These are phyloP conservation scores for Xylaria castorea DNA, from an alignment of 495 filamentous ascomycete genomes.

Conservation along the genomic window DNA sequence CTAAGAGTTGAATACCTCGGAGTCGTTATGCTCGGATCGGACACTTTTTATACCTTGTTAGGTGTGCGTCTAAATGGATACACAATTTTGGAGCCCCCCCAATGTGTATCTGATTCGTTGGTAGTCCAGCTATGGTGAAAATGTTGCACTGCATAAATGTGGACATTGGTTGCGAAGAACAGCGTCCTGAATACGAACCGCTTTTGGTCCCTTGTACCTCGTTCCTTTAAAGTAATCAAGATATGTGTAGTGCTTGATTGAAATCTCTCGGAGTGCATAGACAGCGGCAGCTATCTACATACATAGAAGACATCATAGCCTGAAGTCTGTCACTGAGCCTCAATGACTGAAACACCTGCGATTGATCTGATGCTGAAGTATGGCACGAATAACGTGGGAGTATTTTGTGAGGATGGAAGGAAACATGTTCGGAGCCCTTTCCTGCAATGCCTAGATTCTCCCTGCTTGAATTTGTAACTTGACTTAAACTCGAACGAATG, in stretches of 20 bases:
- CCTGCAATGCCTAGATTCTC: neutral
- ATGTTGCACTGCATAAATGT: conserved; percentile 27
- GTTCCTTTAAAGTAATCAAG: neutral
- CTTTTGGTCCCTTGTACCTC: conserved; percentile 13
- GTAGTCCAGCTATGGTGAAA: conserved; percentile 1
- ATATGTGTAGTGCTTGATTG: conserved; percentile 3
- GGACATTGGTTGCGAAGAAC: conserved; percentile 13
- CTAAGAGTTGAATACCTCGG: conserved; percentile 13
- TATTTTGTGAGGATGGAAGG: neutral
- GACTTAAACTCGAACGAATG: neutral
- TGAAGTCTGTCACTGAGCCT: neutral
- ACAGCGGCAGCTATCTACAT: neutral
- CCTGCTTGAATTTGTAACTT: neutral
- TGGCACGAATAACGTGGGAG: neutral
- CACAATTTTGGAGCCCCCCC: neutral
- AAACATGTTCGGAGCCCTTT: neutral
- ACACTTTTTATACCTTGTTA: conserved; percentile 10
- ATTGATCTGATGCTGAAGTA: neutral
- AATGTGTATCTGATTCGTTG: conserved; percentile 11
- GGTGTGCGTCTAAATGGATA: neutral
- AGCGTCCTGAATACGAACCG: conserved; percentile 26
- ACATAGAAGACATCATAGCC: conserved; percentile 1
- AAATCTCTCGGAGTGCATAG: neutral
- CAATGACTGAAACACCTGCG: conserved; percentile 14
- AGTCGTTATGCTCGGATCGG: conserved; percentile 22